Evolutionary conservation across 495 filamentous ascomycete species (phyloP).

Genomic region (Wilcoxina mikolae): DNA sequence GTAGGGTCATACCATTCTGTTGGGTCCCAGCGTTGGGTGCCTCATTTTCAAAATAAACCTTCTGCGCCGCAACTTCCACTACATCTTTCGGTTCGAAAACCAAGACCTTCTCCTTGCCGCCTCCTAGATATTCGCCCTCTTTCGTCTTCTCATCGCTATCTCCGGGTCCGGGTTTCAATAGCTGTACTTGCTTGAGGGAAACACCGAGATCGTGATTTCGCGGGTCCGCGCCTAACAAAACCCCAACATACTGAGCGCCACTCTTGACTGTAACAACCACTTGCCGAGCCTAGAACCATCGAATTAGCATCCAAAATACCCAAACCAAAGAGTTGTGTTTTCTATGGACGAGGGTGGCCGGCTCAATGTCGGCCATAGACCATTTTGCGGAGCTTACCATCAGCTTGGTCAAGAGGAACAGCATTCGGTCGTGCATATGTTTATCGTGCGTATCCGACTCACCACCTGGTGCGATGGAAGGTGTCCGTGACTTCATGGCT

Average conservation of each 20-base stretch:
- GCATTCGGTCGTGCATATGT: slow-evolving; percentile 49
- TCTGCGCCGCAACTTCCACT: slow-evolving; percentile 47
- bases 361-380: neutral
- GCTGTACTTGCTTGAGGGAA: slow-evolving; percentile 70
- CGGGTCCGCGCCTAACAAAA: slow-evolving; percentile 46
- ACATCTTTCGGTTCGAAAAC: slow-evolving; percentile 67
- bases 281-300: slow-evolving; percentile 44
- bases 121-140: slow-evolving; percentile 43
- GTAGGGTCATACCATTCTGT: slow-evolving; percentile 50
- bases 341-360: neutral
- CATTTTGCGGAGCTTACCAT: slow-evolving; percentile 37
- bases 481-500: slow-evolving; percentile 30
- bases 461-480: slow-evolving; percentile 17
- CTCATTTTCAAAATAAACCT: slow-evolving; percentile 27
- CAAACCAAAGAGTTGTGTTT: neutral
- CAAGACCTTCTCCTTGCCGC: slow-evolving; percentile 53
- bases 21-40: slow-evolving; percentile 31
- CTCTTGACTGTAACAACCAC: slow-evolving; percentile 52
- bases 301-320: slow-evolving; percentile 13
- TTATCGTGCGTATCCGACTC: slow-evolving; percentile 46
- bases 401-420: slow-evolving; percentile 48
- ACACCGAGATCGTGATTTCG: slow-evolving; percentile 47
- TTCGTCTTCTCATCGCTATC: slow-evolving; percentile 42
- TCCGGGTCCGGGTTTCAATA: slow-evolving; percentile 38
- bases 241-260: slow-evolving; percentile 60